phyloP scores from a whole-genome alignment of 2,329 filamentous ascomycete genomes.

The Nannizzia gypsea region DNA sequence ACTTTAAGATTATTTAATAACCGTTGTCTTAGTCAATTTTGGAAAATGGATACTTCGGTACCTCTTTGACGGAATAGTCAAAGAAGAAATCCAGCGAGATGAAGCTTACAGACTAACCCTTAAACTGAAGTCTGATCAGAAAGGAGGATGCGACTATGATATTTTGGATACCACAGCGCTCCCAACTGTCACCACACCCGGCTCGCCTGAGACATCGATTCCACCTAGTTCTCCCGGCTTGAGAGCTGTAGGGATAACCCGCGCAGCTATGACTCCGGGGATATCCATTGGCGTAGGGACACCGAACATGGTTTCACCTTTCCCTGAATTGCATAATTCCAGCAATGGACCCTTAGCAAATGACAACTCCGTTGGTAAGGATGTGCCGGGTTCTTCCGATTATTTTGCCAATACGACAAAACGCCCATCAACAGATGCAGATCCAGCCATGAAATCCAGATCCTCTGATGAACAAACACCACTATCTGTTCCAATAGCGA shows the following conservation, averaged over 20 bases:
- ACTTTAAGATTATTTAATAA: neutral
- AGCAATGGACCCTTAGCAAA: slow-evolving; percentile 26
- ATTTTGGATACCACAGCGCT: slow-evolving; percentile 52
- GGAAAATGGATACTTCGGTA: slow-evolving; percentile 94
- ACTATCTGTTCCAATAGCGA: neutral
- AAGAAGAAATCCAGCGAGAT: slow-evolving; percentile 80
- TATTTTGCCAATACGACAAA: slow-evolving; percentile 11
- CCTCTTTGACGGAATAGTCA: slow-evolving; percentile 76
- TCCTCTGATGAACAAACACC: slow-evolving; percentile 14
- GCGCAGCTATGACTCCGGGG: slow-evolving; percentile 59
- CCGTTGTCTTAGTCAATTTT: slow-evolving; percentile 59
- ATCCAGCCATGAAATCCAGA: slow-evolving; percentile 24
- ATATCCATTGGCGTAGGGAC: slow-evolving; percentile 68
- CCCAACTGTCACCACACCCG: slow-evolving; percentile 24
- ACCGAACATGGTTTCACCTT: slow-evolving; percentile 33
- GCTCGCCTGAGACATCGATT: neutral
- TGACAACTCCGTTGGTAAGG: slow-evolving; percentile 16
- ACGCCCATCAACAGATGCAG: slow-evolving; percentile 19
- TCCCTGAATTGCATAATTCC: slow-evolving; percentile 19
- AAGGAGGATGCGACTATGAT: slow-evolving; percentile 43
- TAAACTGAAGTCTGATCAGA: slow-evolving; percentile 50
- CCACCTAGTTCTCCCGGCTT: neutral
- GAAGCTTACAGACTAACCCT: slow-evolving; percentile 58
- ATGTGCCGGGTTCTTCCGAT: slow-evolving; percentile 3
- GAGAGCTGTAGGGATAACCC: slow-evolving; percentile 50